Conservation (phyloP, 2,329 filamentous ascomycete species). For the Calonectria leucothoes region DNA sequence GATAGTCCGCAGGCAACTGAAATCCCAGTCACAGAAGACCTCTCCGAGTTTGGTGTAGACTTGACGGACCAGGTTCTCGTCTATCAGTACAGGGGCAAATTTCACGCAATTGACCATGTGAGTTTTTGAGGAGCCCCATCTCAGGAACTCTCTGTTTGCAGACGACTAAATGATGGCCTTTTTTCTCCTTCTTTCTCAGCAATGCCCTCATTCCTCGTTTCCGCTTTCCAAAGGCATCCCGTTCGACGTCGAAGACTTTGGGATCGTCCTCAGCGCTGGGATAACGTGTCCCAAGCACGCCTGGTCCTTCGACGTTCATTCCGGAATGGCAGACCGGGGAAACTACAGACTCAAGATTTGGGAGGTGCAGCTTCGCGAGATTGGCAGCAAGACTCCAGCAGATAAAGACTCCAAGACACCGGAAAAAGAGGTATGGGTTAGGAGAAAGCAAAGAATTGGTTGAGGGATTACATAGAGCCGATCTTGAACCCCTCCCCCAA, state of each 20-base stretch:
- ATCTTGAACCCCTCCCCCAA: neutral
- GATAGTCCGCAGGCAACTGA: conserved; percentile 51
- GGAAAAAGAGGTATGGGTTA: conserved; percentile 56
- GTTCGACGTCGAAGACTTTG: conserved; percentile 81
- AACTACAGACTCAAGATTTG: conserved; percentile 71
- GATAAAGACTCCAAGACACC: neutral
- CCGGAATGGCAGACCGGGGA: conserved; percentile 71
- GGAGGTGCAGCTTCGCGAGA: conserved; percentile 68
- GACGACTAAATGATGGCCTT: neutral
- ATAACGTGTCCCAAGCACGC: conserved; percentile 76
- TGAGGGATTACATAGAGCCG: neutral
- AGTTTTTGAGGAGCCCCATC: conserved; percentile 44
- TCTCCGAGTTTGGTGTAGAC: conserved; percentile 46
- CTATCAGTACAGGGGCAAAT: conserved; percentile 70
- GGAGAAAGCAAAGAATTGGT: conserved; percentile 54
- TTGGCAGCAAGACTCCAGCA: neutral
- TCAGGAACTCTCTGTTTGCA: accelerated
- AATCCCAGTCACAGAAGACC: conserved; percentile 49
- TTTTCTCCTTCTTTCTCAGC: too few relatives aligned
- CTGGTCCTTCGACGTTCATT: conserved; percentile 78
- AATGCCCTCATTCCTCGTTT: conserved; percentile 76
- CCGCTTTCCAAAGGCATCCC: conserved; percentile 71
- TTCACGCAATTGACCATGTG: conserved; percentile 78
- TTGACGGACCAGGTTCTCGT: conserved; percentile 72
- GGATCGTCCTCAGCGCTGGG: conserved; percentile 70